A percentile compares a stretch with the other conserved stretches of the same genome.
Evolutionary conservation across 768 basidiomycete species (phyloP).

Genomic region (Xanthoconium stramineum): DNA sequence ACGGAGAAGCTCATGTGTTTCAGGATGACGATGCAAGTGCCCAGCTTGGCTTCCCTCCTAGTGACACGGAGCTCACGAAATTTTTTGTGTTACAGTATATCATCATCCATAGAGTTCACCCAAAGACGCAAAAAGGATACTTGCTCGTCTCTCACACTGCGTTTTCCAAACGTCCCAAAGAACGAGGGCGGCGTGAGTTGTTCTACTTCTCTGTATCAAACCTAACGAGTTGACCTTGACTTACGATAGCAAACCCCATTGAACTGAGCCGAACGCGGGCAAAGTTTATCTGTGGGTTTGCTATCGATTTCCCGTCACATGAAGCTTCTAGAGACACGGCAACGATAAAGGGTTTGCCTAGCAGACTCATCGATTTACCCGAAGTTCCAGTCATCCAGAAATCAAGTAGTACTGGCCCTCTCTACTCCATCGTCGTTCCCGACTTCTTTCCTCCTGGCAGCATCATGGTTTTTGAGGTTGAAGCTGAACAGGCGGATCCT

Average conservation of each 20-base stretch:
- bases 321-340: conserved; percentile 47
- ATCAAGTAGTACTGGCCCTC: conserved; percentile 64
- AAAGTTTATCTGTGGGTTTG: conserved; percentile 78
- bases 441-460: conserved; percentile 94
- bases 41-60: neutral
- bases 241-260: conserved; percentile 68
- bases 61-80: neutral
- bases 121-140: conserved; percentile 86
- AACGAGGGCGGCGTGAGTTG: conserved; percentile 72
- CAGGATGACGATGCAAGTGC: conserved; percentile 88
- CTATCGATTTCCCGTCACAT: conserved; percentile 64
- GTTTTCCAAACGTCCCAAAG: conserved; percentile 78
- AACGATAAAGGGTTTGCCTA: conserved; percentile 68
- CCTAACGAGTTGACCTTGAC: neutral
- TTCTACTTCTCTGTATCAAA: neutral
- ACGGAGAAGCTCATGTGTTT: conserved; percentile 91
- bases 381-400: conserved; percentile 58
- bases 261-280: conserved; percentile 78
- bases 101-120: conserved; percentile 87
- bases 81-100: conserved; percentile 67
- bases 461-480: conserved; percentile 89
- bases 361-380: conserved; percentile 61
- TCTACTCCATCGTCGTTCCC: conserved; percentile 78
- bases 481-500: conserved; percentile 68
- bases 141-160: conserved; percentile 90